Evolutionary conservation across 176 grass and related monocot genomes (phyloP), one percentile per base, ranked within the genome.

Genomic region (Oryza glaberrima): DNA sequence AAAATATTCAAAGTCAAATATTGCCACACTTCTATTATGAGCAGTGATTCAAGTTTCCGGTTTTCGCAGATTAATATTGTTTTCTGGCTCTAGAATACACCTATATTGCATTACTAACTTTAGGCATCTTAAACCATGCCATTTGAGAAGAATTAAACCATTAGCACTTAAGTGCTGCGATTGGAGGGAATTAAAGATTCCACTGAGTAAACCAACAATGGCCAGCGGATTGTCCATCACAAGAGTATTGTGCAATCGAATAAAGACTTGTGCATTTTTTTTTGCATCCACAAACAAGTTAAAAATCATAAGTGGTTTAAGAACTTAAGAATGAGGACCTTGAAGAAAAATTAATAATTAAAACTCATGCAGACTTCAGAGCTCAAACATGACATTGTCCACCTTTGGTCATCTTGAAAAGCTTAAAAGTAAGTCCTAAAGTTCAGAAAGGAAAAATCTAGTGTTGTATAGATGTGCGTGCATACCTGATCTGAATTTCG

Each of bases 401-500:
- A 38, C 3, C 32, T 20, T 46, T 10, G 0, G 69, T 15, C 38
- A 69, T 19, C 46, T 40, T 72, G 14, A 15, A 75, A 80, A 72
- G 5, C 32, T 45, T 81, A 65, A 36, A 84, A 65, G 65, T 40
- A 32, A 30, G 67, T 28, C 15, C 16, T 71, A 22, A 35, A 54
- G 10, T 68, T 60, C 54, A 67, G 35, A 78, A 77, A 20, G 36
- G 45, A 68, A 54, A 73, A 63, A 82, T n/a, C 38, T 35, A 7
- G 72, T 64, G 14, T 69, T 43, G 43, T 13, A 41, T 19, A 23
- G 73, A 69, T 48, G 17, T 77, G 14, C 67, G 47, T 23, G 54
- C 38, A 85, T 84, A 99, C 96, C 94, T 96, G 96, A 92, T 99
- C 93, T 91, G 94, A 87, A 77, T 92, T 93, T 45, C 96, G 77